A percentile compares a stretch with the other conserved stretches of the same genome.
Evolutionary conservation across 2,329 filamentous ascomycete species (phyloP).

Genomic region (Scedosporium boydii): DNA sequence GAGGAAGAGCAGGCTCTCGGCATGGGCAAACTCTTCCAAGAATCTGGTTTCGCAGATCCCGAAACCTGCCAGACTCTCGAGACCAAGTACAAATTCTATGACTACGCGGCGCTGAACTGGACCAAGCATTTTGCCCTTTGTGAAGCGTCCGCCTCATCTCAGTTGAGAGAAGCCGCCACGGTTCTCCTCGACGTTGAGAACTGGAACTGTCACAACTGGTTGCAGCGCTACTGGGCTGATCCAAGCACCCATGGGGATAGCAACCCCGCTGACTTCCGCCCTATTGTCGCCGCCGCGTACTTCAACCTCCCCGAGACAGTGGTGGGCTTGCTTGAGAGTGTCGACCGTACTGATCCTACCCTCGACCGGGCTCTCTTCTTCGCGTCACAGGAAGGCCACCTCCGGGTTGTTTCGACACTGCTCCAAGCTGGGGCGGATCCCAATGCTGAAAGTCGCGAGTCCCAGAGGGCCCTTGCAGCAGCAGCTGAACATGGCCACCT

Average conservation of each 20-base stretch:
- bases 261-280: slow-evolving; percentile 13
- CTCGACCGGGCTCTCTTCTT: slow-evolving; percentile 19
- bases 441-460: slow-evolving; percentile 9
- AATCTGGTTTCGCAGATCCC: slow-evolving; percentile 13
- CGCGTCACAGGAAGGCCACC: slow-evolving; percentile 18
- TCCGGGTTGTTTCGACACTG: slow-evolving; percentile 13
- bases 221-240: slow-evolving; percentile 19
- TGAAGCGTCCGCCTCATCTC: slow-evolving; percentile 11
- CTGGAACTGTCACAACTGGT: slow-evolving; percentile 20
- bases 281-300: slow-evolving; percentile 19
- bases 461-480: slow-evolving; percentile 19
- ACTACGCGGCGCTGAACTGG: slow-evolving; percentile 27
- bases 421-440: slow-evolving; percentile 15
- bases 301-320: slow-evolving; percentile 20
- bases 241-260: slow-evolving; percentile 12
- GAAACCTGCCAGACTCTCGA: slow-evolving; percentile 15
- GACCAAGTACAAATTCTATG: slow-evolving; percentile 20
- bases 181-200: slow-evolving; percentile 12
- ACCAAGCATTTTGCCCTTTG: slow-evolving; percentile 20
- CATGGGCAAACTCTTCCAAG: slow-evolving; percentile 16
- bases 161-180: slow-evolving; percentile 12
- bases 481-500: slow-evolving; percentile 19
- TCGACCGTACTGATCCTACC: slow-evolving; percentile 5
- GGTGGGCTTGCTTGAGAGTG: slow-evolving; percentile 9
- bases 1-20: slow-evolving; percentile 9